Base-by-base conservation (phyloP, 2,329 filamentous ascomycete genomes). In the Fusarium duplospermum region DNA sequence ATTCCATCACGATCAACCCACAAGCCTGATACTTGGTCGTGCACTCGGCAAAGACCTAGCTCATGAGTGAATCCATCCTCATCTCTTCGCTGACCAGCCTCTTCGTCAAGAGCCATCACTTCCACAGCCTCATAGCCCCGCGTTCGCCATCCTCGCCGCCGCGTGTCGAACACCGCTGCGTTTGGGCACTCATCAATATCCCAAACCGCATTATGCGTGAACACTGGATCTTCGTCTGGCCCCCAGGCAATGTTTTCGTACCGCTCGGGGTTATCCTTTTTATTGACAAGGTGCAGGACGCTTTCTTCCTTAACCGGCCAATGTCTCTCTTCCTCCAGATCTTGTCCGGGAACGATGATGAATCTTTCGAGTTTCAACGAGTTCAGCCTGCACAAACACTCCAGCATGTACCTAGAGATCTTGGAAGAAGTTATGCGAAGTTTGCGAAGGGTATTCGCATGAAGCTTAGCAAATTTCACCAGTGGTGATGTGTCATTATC, bases 171-270 rank as follows among this genome's bases (percentile, higher is more conserved):
- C 4, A 70, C 36, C 33, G 69, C 62, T 18, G 10, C 24, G 13
- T 20, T 14, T 24, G 29, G 11, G 2, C 29, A 58, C 4, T 33
- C 22, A 4, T 58, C 13, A 11, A 42, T 22, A 18, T 66, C 38
- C 38, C 65, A 66, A 31, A 45, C 20, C 10, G 36, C 47, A 2
- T 22, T 13, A 7, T 71, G 69, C 2, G 69, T 71, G 31, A 35
- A n/a, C 9, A 58, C 35, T 18, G 31, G 13, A 18, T 40, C 33
- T 13, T 35, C 31, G 27, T 38, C 20, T 38, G 20, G 20, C 8
- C 31, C 31, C 11, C 13, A 33, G 31, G 11, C 31, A 33, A 33
- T 13, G 31, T 33, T 11, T 33, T 33, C 31, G 22, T 47, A 47
- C 42, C 42, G n/a, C 42, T 47, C 42, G 42, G 22, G 14, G 7